Base-by-base conservation (phyloP, 2,329 filamentous ascomycete species). In the Graphilbum sp. region DNA sequence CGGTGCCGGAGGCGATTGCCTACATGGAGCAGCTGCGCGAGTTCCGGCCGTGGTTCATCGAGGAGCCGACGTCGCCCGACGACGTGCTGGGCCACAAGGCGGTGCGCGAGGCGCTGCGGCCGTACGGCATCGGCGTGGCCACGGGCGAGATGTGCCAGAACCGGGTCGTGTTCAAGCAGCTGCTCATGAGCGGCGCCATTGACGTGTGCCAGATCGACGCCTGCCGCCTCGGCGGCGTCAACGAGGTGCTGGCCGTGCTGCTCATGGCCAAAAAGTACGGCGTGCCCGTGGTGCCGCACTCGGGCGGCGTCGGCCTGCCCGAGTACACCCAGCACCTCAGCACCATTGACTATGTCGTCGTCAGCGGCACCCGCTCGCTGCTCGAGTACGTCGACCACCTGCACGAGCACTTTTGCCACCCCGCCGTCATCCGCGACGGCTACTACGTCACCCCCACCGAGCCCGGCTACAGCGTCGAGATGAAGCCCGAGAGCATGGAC, bases 121-220 rank as follows among this genome's bases (percentile, higher is more conserved):
- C 80, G 0, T 65, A 75, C 52, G 72, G 72, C 41, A 84, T 94
- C 49, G 83, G 83, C 41, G 86, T 93, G 5, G 86, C 86, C 8
- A 93, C 86, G 0, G 86, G 86, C 45, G 86, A 94, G 63, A 92
- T 93, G 84, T 90, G 84, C 63, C 86, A 93, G 64, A 94, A 93
- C 65, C 76, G 86, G 30, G 82, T 93, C 46, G 74, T 93, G 51
- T 93, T 93, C 72, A 94, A 93, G 69, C 86, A 94, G 60, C 72
- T 93, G 43, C 70, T 94, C 37, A 72, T 78, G 54, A 66, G 74
- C 3, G 79, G 79, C 36, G 83, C 85, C 43, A 83, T 93, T 49
- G 85, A 90, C 51, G 75, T 93, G 17, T 85, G 84, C 55, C 86
- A 94, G 59, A 81, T 90, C 49, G 86, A 94, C 50, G 86, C 86